Percentiles rank a stretch among this genome's conserved stretches.
Conservation (phyloP, 1,284 basidiomycete species). For the Pascua sp. region DNA sequence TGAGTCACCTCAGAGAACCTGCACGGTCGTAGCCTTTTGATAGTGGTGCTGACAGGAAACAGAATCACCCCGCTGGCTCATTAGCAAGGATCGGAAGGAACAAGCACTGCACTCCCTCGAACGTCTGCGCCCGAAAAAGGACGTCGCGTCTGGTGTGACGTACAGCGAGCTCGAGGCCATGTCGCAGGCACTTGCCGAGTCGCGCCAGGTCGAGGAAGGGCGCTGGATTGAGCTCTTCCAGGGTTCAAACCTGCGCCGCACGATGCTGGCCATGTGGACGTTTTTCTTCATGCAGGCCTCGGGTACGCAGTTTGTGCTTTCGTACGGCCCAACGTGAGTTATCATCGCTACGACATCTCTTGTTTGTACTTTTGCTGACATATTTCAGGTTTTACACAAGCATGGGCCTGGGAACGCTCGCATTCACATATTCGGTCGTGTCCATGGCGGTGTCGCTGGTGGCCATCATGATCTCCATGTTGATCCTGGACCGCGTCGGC, state of each 20-base stretch:
- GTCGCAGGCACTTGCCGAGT: too few species aligned
- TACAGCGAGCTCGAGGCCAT: too few species aligned
- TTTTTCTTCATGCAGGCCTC: constrained; percentile 17
- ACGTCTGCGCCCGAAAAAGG: neutral
- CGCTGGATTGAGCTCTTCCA: constrained; percentile 1
- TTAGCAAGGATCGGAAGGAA: constrained; percentile 17
- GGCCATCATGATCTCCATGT: too few species aligned
- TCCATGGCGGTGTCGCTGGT: too few species aligned
- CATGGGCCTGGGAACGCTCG: too few species aligned
- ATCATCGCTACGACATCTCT: constrained; percentile 7
- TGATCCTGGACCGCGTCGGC: constrained; percentile 12
- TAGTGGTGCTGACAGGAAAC: constrained; percentile 18
- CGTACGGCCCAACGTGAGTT: constrained; percentile 2
- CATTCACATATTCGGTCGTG: too few species aligned
- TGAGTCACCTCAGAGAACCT: neutral
- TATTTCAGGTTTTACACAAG: neutral
- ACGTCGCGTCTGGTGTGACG: neutral
- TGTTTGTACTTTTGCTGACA: constrained; percentile 5
- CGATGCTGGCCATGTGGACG: constrained; percentile 8
- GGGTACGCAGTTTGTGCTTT: constrained; percentile 4
- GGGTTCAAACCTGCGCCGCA: constrained; percentile 10
- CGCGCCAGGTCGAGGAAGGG: constrained; percentile 2
- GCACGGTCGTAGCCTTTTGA: neutral
- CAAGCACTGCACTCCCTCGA: neutral
- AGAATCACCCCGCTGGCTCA: constrained; percentile 23